phyloP scores from a whole-genome alignment of 345 rosid genomes.

The Gossypium arboreum region DNA sequence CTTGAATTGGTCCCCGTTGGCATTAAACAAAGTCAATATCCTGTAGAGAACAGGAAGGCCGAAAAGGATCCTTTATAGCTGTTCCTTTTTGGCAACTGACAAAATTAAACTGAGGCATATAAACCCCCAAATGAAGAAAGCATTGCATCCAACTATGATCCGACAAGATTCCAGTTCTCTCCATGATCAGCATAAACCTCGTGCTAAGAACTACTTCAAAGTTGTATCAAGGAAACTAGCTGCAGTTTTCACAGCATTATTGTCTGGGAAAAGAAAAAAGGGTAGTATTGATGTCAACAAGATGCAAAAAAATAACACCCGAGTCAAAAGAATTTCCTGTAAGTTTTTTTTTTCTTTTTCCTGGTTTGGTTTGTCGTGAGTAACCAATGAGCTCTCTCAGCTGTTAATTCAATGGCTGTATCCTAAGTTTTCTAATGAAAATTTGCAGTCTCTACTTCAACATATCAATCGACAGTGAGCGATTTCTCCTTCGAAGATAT shows the following conservation, averaged over 20 bases:
- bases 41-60: neutral
- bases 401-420: neutral
- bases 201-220: conserved; percentile 24
- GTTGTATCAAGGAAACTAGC: conserved; percentile 46
- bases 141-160: conserved; percentile 19
- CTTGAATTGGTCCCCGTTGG: neutral
- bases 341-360: conserved; percentile 26
- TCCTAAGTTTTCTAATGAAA: neutral
- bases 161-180: conserved; percentile 11
- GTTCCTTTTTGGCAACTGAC: neutral
- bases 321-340: conserved; percentile 46
- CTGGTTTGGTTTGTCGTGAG: neutral
- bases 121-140: conserved; percentile 41
- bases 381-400: neutral
- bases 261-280: conserved; percentile 25
- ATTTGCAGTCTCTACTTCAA: conserved; percentile 46
- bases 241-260: conserved; percentile 34
- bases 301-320: conserved; percentile 9
- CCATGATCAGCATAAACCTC: conserved; percentile 15
- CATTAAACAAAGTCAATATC: neutral
- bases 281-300: conserved; percentile 3
- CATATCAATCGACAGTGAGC: conserved; percentile 50
- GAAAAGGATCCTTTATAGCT: neutral
- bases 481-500: conserved; percentile 63
- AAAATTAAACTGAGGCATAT: neutral